Base-by-base conservation (phyloP, 2,329 filamentous ascomycete species). In the Bertia moriformis region DNA sequence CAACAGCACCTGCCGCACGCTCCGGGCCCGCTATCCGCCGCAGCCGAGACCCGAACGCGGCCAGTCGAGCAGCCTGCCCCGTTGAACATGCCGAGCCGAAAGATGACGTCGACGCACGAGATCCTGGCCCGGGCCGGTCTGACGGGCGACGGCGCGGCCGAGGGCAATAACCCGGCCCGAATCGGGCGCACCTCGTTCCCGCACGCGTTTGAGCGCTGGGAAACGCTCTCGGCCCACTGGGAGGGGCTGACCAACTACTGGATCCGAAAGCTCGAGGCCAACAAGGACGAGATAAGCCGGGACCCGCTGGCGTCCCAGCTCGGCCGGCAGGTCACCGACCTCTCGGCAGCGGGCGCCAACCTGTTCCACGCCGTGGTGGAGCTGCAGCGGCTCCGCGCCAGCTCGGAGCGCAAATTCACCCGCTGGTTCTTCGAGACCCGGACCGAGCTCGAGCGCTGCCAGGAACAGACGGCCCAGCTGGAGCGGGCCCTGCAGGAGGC, bases 361-460 rank as follows among this genome's bases (percentile, higher is more conserved):
- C 68, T 98, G 0, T 98, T 98, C 57, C 91, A 98, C 56, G 91
- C 91, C 7, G 88, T 98, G 0, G 91, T 98, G 3, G 91, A 98
- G 58, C 66, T 98, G 35, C 91, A 98, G 57, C 79, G 91, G 19
- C 68, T 98, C 18, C 82, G 91, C 33, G 91, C 91, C 27, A 94
- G 87, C 41, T 96, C 89, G 0, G 91, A 98, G 59, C 79, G 91
- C 46, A 96, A 96, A 55, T 98, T 98, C 50, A 91, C 96, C 60
- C 75, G 91, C 38, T 98, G 91, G 91, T 96, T 96, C 61, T 93
- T 93, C 49, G 91, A 98, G 56, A 94, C 87, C 4, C 73, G 88
- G 39, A 73, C 80, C 20, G 88, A 96, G 48, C 76, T 93, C 46
- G 91, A 96, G 61, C 78, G 83, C 19, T 72, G 79, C 38, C 81